Percentiles rank a stretch among this genome's conserved stretches.
phyloP scores from a whole-genome alignment of 2,329 filamentous ascomycete species.

The Venturia oleaginea region DNA sequence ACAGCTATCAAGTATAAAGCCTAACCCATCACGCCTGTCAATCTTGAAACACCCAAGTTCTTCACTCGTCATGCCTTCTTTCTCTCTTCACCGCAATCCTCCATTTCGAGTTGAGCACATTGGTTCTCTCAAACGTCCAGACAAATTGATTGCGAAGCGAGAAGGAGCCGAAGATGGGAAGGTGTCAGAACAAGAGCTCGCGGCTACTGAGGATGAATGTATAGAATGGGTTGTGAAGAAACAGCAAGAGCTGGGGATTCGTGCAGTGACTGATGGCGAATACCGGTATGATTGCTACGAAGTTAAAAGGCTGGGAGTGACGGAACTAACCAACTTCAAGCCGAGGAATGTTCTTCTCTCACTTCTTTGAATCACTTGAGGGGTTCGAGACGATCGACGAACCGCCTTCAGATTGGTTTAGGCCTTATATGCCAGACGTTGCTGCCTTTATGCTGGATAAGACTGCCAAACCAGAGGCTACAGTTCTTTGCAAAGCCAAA shows the following conservation, averaged over 20 bases:
- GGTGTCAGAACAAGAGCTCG: conserved; percentile 29
- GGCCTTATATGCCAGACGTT: conserved; percentile 51
- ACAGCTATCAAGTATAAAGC: neutral
- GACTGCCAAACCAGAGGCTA: conserved; percentile 42
- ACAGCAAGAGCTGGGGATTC: conserved; percentile 55
- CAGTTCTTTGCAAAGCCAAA: conserved; percentile 48
- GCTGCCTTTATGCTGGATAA: conserved; percentile 50
- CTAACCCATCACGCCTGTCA: neutral
- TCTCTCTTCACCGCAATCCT: conserved; percentile 19
- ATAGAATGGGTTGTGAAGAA: conserved; percentile 56
- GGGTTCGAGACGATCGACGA: conserved; percentile 23
- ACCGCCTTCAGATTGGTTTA: conserved; percentile 45
- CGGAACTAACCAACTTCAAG: conserved; percentile 17
- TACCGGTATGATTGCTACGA: conserved; percentile 25
- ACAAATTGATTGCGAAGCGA: conserved; percentile 51
- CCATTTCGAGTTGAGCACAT: conserved; percentile 67
- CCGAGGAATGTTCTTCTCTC: conserved; percentile 46
- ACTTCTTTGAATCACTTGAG: conserved; percentile 27
- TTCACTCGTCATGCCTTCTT: neutral
- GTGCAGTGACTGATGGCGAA: conserved; percentile 60
- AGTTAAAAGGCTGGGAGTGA: neutral
- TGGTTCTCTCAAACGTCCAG: conserved; percentile 59
- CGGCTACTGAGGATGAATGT: conserved; percentile 53
- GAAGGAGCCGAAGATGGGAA: conserved; percentile 43
- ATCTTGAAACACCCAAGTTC: neutral